These are phyloP conservation scores for Chloris gayana DNA, from an alignment of 176 grass and related monocot genomes.

Conservation along the genomic window DNA sequence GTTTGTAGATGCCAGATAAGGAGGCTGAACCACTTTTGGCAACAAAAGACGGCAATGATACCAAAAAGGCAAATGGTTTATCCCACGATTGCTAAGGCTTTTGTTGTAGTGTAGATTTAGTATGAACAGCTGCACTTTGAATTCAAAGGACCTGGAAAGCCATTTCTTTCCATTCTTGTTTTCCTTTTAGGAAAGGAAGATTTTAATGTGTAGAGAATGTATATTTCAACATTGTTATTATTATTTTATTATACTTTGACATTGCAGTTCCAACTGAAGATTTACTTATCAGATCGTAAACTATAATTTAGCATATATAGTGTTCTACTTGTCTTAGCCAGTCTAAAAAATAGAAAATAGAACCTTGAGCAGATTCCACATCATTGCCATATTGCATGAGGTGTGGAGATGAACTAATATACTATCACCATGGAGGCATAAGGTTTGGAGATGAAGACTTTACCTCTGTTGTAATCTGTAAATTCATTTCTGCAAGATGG, in stretches of 20 bases:
- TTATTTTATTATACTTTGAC: constrained; percentile 48
- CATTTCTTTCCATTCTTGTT: constrained; percentile 70
- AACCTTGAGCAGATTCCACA: constrained; percentile 1
- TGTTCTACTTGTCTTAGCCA: constrained; percentile 27
- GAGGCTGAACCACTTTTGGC: constrained; percentile 82
- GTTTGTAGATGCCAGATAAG: constrained; percentile 80
- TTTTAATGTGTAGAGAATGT: constrained; percentile 46
- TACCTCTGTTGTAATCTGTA: constrained; percentile 12
- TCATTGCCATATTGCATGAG: constrained; percentile 3
- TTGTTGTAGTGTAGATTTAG: constrained; percentile 61
- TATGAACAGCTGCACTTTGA: constrained; percentile 38
- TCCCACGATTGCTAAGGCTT: constrained; percentile 58
- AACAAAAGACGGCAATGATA: constrained; percentile 67
- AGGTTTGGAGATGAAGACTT: neutral
- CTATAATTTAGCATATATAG: constrained; percentile 3
- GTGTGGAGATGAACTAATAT: neutral
- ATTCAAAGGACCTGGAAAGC: constrained; percentile 59
- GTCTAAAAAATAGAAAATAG: constrained; percentile 33
- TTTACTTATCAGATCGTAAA: constrained; percentile 16
- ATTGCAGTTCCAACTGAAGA: constrained; percentile 22
- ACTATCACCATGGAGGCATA: neutral
- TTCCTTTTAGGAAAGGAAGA: constrained; percentile 58
- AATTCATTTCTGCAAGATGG: constrained; percentile 30
- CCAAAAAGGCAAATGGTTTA: constrained; percentile 83
- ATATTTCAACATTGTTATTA: constrained; percentile 50